phyloP scores from a whole-genome alignment of 345 rosid genomes.

The Aquilaria malaccensis region DNA sequence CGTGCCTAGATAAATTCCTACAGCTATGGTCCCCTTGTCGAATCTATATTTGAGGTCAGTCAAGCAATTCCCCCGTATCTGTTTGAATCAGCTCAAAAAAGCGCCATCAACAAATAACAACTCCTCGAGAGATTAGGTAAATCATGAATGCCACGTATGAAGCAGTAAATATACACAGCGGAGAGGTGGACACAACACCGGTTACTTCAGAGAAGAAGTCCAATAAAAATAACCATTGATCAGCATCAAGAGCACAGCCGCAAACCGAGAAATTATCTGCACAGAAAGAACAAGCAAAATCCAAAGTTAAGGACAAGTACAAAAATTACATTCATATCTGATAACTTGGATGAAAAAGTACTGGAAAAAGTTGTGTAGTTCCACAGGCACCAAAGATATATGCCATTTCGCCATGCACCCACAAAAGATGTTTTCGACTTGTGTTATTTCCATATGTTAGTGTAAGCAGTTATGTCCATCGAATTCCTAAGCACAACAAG shows the following conservation, averaged over 20 bases:
- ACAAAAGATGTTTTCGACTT: too few relatives aligned
- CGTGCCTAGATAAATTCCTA: too few relatives aligned
- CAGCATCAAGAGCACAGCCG: constrained; percentile 70
- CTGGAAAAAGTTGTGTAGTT: background rate
- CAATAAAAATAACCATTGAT: constrained; percentile 73
- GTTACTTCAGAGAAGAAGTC: constrained; percentile 63
- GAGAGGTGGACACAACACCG: constrained; percentile 30
- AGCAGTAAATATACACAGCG: constrained; percentile 31
- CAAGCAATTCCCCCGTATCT: constrained; percentile 19
- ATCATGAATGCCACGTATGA: constrained; percentile 62
- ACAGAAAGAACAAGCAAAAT: background rate
- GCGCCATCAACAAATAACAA: constrained; percentile 31
- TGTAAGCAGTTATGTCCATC: background rate
- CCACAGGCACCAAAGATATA: too few relatives aligned
- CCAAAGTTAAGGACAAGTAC: too few relatives aligned
- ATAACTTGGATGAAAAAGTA: background rate
- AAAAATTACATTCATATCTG: background rate
- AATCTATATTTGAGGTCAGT: background rate
- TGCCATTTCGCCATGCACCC: too few relatives aligned
- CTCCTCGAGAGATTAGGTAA: constrained; percentile 51
- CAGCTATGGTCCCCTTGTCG: too few relatives aligned
- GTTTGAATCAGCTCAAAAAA: constrained; percentile 16
- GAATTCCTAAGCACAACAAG: too few relatives aligned
- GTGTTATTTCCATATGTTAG: too few relatives aligned
- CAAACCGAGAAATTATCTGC: constrained; percentile 74